Base-by-base conservation (phyloP, 2,329 filamentous ascomycete species). In the Helotiales sp. region DNA sequence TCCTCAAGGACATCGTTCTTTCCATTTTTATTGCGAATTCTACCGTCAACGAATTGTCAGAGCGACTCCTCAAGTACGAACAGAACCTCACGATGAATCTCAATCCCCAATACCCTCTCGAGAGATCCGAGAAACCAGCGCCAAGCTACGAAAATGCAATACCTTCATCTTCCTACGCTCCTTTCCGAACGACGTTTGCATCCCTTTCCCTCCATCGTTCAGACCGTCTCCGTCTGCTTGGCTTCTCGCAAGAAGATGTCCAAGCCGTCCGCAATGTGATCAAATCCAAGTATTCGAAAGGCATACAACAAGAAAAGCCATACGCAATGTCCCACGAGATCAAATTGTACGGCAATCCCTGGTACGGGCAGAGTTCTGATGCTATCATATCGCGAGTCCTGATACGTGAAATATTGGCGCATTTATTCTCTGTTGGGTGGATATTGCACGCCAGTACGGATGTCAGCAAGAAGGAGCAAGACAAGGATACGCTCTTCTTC, bases 401-500 rank as follows among this genome's bases (percentile, higher is more conserved):
- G 22, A 64, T 76, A 31, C 62, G 66, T 31, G 65, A 66, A 10
- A 40, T 76, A 3, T 59, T 77, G 3, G 67, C 66, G 13, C 59
- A 69, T 33, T 58, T 76, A n/a, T 74, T 69, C 46, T 57, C 62
- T 8, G 57, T 65, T 22, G 75, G 75, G 2, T 76, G 74, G 74
- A 68, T 76, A 2, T 52, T 76, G 31, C 72, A 70, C 31, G 60
- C 70, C 4, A 69, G 66, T 17, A 72, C 74, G 2, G 73, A 75
- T 59, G 60, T 73, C 2, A 71, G 66, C 57, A 74, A 71, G 57
- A 72, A 67, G 22, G 46, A 55, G 27, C 38, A 29, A 5, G 70
- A 73, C 55, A 73, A 71, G 59, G 73, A 76, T 56, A 72, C 73
- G 0, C 58, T 77, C 13, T 53, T 76, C 17, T 75, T 77, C 55